Evolutionary conservation across 148 eudicot genomes (phyloP).

Genomic region (Fagopyrum homotropicum): DNA sequence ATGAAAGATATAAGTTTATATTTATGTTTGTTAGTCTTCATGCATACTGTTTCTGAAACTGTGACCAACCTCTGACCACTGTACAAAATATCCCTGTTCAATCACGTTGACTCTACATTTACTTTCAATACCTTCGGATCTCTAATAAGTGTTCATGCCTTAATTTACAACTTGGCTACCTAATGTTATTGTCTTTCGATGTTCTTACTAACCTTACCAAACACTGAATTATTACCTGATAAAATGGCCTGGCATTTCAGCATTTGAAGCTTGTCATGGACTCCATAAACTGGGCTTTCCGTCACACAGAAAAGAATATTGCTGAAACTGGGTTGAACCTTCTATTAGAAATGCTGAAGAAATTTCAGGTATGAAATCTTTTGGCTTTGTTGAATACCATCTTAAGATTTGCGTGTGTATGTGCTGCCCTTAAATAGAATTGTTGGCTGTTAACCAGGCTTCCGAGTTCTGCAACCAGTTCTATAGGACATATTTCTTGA

Average conservation of each 20-base stretch:
- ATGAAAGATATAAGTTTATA: too few species aligned
- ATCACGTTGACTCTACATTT: too few species aligned
- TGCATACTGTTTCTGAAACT: too few species aligned
- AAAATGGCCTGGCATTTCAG: conserved; percentile 25
- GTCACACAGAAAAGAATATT: conserved; percentile 95
- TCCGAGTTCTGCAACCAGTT: conserved; percentile 87
- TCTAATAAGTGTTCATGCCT: too few species aligned
- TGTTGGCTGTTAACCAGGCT: conserved; percentile 34
- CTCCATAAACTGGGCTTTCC: conserved; percentile 98
- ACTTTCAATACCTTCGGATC: too few species aligned
- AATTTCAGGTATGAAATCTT: conserved; percentile 64
- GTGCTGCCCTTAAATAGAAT: neutral
- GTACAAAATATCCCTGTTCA: too few species aligned
- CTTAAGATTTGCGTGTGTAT: neutral
- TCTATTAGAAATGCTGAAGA: conserved; percentile 85
- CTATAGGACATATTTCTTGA: conserved; percentile 69
- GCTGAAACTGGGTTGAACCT: conserved; percentile 97
- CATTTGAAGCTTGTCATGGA: conserved; percentile 98
- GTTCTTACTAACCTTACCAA: neutral
- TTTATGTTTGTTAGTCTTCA: neutral
- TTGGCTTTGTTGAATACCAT: neutral
- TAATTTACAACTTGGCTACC: neutral
- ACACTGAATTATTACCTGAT: neutral
- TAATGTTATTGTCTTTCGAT: neutral
- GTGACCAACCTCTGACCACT: too few species aligned